Evolutionary conservation across 306 rosid genomes (phyloP).

Genomic region (Quercus rubra): DNA sequence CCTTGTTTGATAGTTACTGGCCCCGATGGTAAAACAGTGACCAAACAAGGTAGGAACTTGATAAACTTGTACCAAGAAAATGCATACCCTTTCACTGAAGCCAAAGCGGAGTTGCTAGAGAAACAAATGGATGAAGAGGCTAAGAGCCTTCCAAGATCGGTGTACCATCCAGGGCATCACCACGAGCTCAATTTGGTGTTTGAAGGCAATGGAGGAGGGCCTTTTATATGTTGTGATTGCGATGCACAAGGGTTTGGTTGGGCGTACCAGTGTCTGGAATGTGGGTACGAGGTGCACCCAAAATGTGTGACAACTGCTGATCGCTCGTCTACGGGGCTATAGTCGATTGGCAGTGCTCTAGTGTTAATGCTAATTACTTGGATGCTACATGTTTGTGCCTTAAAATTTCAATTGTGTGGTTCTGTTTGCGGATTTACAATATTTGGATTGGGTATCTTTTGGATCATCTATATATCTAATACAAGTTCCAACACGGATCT

Average conservation of each 20-base stretch:
- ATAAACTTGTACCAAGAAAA: conserved; percentile 74
- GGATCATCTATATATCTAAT: background rate
- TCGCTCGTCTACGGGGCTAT: background rate
- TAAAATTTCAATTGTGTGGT: background rate
- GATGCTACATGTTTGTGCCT: background rate
- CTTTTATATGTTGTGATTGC: conserved; percentile 87
- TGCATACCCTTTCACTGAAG: conserved; percentile 73
- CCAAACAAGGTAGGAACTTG: conserved; percentile 62
- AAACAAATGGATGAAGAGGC: conserved; percentile 74
- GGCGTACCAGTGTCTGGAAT: conserved; percentile 93
- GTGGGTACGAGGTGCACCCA: conserved; percentile 87
- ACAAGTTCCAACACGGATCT: background rate
- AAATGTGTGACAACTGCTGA: conserved; percentile 44
- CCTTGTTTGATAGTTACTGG: conserved; percentile 73
- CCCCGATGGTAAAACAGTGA: conserved; percentile 83
- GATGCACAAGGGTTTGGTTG: conserved; percentile 87
- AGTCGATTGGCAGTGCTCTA: background rate
- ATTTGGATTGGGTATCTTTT: conserved; percentile 26
- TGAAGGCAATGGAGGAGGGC: conserved; percentile 85
- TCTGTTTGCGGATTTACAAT: conserved; percentile 12
- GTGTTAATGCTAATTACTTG: background rate
- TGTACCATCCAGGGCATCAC: conserved; percentile 59
- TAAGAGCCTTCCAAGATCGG: conserved; percentile 52
- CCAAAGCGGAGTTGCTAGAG: conserved; percentile 54
- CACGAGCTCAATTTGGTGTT: conserved; percentile 75